Base-by-base conservation (phyloP, 257 asterid genomes). In the Capsicum pubescens region DNA sequence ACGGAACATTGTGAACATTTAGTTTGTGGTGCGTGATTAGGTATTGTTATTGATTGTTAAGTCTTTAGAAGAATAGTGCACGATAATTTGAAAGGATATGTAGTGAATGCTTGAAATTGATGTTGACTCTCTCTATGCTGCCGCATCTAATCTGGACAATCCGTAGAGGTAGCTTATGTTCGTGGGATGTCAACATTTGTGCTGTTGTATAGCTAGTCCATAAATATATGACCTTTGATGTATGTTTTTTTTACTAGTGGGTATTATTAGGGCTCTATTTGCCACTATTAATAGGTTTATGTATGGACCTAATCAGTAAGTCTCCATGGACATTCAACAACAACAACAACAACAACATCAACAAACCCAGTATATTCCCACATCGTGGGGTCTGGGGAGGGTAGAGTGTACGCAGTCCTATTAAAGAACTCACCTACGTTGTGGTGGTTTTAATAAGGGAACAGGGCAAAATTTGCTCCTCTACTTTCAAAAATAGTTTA, bases 301-400 rank as follows among this genome's bases (percentile, higher is more conserved):
- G 76, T 36, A 35, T 68, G 36, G 52, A 14, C 39, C 76, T 68
- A 68, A 15, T 68, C 76, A 68, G 76, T 36, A 68, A 68, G 26
- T 68, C 13, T 68, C 52, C 15, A 0, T 13, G 76, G 52, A 68
- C 52, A 26, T 26, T 26, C 26, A 26, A 26, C 26, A 26, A 26
- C 26, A 26, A 26, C 26, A 26, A 26, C 26, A 26, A 26, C 26
- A 26, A 26, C 26, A 26, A 26, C 26, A 26, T 26, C 26, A 26
- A 26, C 26, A 26, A 26, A 26, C 26, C 26, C 26, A 26, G 0
- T 26, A 26, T 26, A 26, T 26, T 26, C 26, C 26, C 26, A 26
- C 26, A 26, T 26, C 26, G 26, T 26, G 26, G 26, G 26, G 26
- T 26, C 26, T 26, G 26, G 26, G 26, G 26, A 26, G 26, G 26